Base-by-base conservation (phyloP, 306 rosid species). In the Citrullus amarus region DNA sequence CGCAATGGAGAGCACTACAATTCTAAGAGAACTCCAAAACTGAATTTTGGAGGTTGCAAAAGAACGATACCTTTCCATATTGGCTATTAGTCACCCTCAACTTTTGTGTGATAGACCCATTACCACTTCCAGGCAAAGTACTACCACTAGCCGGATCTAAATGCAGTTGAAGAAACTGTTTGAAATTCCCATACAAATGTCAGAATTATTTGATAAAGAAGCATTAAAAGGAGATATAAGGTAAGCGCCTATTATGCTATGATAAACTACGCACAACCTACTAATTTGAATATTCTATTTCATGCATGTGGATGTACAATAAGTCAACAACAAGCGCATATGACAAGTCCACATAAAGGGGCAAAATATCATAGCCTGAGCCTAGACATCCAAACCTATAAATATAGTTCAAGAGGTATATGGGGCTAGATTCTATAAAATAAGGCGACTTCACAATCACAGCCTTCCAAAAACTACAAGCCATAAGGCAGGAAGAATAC, bases 111-210 rank as follows among this genome's bases (percentile, higher is more conserved):
- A 96, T 77, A 41, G 92, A 84, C 46, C 93, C 99, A 76, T 80
- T 81, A 83, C 93, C 95, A 78, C 83, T 84, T 81, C 90, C 88
- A 38, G 88, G 93, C 34, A 96, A 88, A 79, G 89, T 85, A 86
- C 84, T 91, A 85, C 91, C 77, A 77, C 96, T 92, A 65, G 99
- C 99, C 32, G 98, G 96, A 81, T 96, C 99, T 28, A 96, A 85
- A 82, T 96, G 96, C 89, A 96, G 77, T 78, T 96, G 99, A 76
- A 96, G 97, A 85, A 96, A 96, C 99, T 96, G 97, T 66, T 85
- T 75, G 62, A 67, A 85, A 71, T 80, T 44, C 50, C 62, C 85
- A 78, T 51, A 85, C 75, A 82, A 66, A 81, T 8, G 57, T 91
- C 61, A 91, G 87, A 83, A 55, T 75, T 17, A 38, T 80, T 55